Conservation (phyloP, 768 basidiomycete genomes). For the Trametes cubensis region DNA sequence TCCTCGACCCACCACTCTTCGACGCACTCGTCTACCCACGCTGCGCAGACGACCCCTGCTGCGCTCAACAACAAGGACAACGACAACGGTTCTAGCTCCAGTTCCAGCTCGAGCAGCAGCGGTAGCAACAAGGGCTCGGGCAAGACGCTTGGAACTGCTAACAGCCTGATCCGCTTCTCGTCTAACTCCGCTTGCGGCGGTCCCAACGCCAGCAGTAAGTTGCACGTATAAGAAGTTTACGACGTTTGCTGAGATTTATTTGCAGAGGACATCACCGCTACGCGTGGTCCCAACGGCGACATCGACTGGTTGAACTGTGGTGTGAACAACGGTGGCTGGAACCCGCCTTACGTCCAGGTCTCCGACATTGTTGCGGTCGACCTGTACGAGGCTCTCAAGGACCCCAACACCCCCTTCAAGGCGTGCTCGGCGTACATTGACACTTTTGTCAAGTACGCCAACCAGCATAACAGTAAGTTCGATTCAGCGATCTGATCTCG, state of each 20-base stretch:
- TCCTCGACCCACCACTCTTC: constrained; percentile 7
- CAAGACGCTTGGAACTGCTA: constrained; percentile 6
- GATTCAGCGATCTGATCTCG: not conserved
- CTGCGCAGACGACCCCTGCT: constrained; percentile 16
- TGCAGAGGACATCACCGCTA: constrained; percentile 50
- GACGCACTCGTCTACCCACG: constrained; percentile 5
- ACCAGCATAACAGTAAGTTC: constrained; percentile 44
- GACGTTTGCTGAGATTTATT: not conserved
- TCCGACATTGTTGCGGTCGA: constrained; percentile 52
- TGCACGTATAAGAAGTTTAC: not conserved
- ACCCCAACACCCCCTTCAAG: constrained; percentile 55
- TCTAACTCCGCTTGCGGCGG: constrained; percentile 44
- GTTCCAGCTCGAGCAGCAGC: constrained; percentile 19
- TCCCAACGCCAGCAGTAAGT: constrained; percentile 53
- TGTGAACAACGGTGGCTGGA: constrained; percentile 65
- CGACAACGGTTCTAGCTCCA: not conserved
- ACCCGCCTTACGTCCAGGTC: constrained; percentile 62
- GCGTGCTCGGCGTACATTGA: constrained; percentile 54
- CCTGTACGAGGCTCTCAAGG: constrained; percentile 51
- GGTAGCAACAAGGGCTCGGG: not conserved
- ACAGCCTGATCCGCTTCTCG: constrained; percentile 41
- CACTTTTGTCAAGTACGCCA: constrained; percentile 63
- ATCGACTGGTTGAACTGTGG: constrained; percentile 83
- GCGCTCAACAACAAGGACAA: constrained; percentile 11
- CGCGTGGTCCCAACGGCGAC: constrained; percentile 68